Conservation (phyloP, 768 basidiomycete genomes). For the Tulasnella sp. region DNA sequence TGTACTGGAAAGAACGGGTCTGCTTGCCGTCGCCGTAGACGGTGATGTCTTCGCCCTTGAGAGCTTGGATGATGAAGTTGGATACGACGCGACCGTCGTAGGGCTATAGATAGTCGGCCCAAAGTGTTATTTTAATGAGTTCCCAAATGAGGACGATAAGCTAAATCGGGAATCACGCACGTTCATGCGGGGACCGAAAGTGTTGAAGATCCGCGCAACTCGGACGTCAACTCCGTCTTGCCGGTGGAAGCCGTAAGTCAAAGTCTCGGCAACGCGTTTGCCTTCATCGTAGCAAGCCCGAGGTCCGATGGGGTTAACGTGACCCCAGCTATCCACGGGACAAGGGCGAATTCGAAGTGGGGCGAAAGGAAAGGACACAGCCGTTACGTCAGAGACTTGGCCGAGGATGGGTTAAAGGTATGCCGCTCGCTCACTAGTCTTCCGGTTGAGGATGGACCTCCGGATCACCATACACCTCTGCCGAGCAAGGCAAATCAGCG, state of each 20-base stretch:
- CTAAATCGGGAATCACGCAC: neutral
- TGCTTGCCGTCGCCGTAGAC: constrained; percentile 91
- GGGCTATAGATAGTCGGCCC: constrained; percentile 35
- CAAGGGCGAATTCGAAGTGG: neutral
- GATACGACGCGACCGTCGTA: constrained; percentile 95
- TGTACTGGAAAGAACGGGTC: constrained; percentile 95
- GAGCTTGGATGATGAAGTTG: constrained; percentile 97
- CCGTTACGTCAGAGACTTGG: constrained; percentile 16
- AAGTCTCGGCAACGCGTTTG: constrained; percentile 95
- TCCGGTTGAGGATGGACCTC: constrained; percentile 95
- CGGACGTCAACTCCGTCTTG: constrained; percentile 94
- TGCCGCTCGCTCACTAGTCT: constrained; percentile 59
- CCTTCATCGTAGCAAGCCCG: constrained; percentile 99
- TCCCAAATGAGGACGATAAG: neutral
- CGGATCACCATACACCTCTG: constrained; percentile 97
- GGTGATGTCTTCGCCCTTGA: constrained; percentile 93
- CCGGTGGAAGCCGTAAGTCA: constrained; percentile 91
- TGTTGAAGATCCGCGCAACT: constrained; percentile 98
- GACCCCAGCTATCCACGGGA: constrained; percentile 66
- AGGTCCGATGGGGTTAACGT: constrained; percentile 97
- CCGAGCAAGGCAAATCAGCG: neutral
- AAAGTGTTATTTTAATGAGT: neutral
- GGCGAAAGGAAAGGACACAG: neutral
- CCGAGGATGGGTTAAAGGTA: neutral
- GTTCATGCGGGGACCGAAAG: constrained; percentile 45